Conservation (phyloP, 192 early-diverging fungal genomes). For the Rhizophlyctis rosea region DNA sequence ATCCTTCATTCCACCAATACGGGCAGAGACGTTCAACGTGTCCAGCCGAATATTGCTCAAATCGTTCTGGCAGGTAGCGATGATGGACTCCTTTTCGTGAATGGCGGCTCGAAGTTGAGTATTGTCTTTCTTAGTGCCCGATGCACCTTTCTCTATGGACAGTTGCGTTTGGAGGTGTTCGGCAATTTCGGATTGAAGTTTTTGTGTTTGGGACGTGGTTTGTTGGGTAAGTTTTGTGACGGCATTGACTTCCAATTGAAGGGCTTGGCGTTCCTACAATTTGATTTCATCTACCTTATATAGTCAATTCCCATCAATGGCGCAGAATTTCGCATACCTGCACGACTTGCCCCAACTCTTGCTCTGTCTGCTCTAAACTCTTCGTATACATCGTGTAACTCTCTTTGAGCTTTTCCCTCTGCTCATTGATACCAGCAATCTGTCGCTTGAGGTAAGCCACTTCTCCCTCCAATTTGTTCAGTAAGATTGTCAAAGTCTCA, state of each 20-base stretch:
- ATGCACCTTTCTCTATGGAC: constrained; percentile 50
- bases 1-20: constrained; percentile 39
- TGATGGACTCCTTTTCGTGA: constrained; percentile 55
- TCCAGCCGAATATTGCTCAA: constrained; percentile 46
- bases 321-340: constrained; percentile 25
- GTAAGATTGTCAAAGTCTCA: constrained; percentile 52
- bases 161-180: constrained; percentile 55
- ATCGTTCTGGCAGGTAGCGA: constrained; percentile 53
- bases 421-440: constrained; percentile 41
- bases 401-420: constrained; percentile 48
- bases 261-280: constrained; percentile 45
- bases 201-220: constrained; percentile 27
- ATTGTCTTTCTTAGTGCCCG: constrained; percentile 40
- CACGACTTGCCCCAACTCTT: constrained; percentile 39
- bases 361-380: constrained; percentile 48
- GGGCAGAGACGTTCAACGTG: constrained; percentile 29
- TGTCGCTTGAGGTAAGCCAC: constrained; percentile 46
- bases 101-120: constrained; percentile 43
- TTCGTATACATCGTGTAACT: constrained; percentile 46
- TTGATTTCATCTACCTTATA: not conserved
- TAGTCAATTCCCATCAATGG: not conserved
- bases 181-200: constrained; percentile 50
- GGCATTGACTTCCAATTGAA: constrained; percentile 47
- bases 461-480: constrained; percentile 51
- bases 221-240: constrained; percentile 42